Evolutionary conservation across 306 rosid genomes (phyloP), one percentile per base, ranked within the genome.

Genomic region (Prunus kanzakura): DNA sequence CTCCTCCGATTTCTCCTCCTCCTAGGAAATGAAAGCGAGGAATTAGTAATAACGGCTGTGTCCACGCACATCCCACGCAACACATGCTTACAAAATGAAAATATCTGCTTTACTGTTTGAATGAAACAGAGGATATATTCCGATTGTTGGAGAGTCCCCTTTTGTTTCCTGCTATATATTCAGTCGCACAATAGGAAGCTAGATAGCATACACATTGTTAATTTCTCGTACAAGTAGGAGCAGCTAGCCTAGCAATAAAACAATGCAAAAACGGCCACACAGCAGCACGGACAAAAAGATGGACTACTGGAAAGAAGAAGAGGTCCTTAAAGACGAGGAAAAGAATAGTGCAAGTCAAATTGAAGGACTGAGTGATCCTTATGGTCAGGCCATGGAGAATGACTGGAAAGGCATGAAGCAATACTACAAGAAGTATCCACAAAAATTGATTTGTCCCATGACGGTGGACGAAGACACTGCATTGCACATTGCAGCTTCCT

Each of bases 401-500:
- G 15, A 60, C 19, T 60, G 66, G 20, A 11, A 29, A 29, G 19
- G 4, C 2, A 6, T 62, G 41, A 29, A 14, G 11, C 0, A 2
- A 6, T 6, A 6, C 20, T 62, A 27, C 20, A 0, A 1, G 66
- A 0, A 0, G 0, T 1, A 62, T 27, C 43, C 20, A 0, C 1
- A 0, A 8, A 1, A 6, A 14, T 0, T 29, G 43, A 16, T 0
- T 2, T 0, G 1, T 6, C 11, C n/a, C 6, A 14, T 78, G 47
- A 63, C 78, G 3, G 22, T 74, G 47, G 4, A 19, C 3, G 16
- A 15, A 0, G 78, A 83, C 78, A 78, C 61, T 47, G 78, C 58
- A 6, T 18, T 75, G 19, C 83, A 75, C 49, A 10, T 83, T 29
- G 74, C 43, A 1, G 69, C 55, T 70, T 32, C 68, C 4, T 18